phyloP scores from a whole-genome alignment of 2,329 filamentous ascomycete genomes.

The Cordyceps fumosorosea region DNA sequence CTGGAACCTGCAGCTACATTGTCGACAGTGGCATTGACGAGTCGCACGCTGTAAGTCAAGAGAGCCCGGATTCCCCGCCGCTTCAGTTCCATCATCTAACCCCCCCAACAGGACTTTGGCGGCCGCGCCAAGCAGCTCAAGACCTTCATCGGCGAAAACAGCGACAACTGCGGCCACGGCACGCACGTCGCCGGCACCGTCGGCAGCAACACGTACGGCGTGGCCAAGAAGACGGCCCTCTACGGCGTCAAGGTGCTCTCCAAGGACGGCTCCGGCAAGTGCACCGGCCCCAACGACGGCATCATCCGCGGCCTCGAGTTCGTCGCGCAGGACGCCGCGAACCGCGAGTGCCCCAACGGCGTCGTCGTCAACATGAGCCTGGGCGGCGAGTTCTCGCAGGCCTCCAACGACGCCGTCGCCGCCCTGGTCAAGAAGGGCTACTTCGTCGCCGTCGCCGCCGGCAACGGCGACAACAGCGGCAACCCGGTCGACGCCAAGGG shows the following conservation, averaged over 20 bases:
- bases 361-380: conserved; percentile 41
- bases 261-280: not conserved
- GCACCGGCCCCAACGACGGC: conserved; percentile 12
- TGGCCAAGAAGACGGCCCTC: conserved; percentile 32
- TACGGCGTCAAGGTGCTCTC: conserved; percentile 35
- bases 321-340: conserved; percentile 24
- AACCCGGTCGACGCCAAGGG: conserved; percentile 5
- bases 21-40: conserved; percentile 22
- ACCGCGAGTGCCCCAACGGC: conserved; percentile 20
- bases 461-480: conserved; percentile 11
- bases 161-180: conserved; percentile 28
- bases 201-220: conserved; percentile 19
- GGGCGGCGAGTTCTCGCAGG: conserved; percentile 14
- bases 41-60: conserved; percentile 21
- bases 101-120: conserved; percentile 15
- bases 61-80: no score
- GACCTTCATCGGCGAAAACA: conserved; percentile 12
- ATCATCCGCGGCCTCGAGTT: conserved; percentile 26
- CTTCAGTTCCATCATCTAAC: not conserved
- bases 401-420: conserved; percentile 30
- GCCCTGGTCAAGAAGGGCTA: conserved; percentile 15
- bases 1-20: conserved; percentile 21
- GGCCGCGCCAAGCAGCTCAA: conserved; percentile 17
- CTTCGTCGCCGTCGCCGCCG: conserved; percentile 17
- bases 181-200: conserved; percentile 24